Evolutionary conservation across 1,284 basidiomycete genomes (phyloP), one percentile per base, ranked within the genome.

Genomic region (Cystobasidium sp.): DNA sequence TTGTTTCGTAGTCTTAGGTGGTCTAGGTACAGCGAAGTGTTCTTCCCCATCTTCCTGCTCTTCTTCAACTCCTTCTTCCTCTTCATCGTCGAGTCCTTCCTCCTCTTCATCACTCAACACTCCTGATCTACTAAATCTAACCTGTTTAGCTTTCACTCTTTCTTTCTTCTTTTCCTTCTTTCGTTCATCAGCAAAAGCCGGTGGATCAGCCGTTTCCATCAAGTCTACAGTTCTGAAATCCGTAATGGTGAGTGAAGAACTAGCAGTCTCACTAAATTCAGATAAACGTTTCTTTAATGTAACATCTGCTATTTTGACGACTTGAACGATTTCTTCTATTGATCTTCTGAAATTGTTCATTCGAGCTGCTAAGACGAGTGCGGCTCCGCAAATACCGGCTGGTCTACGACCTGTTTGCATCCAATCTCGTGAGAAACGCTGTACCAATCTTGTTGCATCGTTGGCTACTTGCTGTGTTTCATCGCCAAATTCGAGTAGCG

Each of bases 321-420:
- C 94, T 81, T 97, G 94, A 12, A 98, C 94, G 67, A 99, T 91
- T 83, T 99, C 97, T 80, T 95, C 91, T 1, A 98, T 87, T 24
- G 90, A 92, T 56, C 97, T 86, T 49, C 95, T 86, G 81, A 97
- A 99, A 82, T 97, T 94, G 84, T 97, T 97, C 97, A 99, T 99
- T 22, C 97, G 89, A 43, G 94, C 96, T 0, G 97, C 97, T 20
- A 99, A 88, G 49, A 99, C 87, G 16, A 99, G 87, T 46, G 93
- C 94, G 0, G 97, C 97, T 41, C 97, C 97, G 82, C 96, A 98
- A 74, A 99, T 95, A 18, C 97, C 97, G 0, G 97, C 94, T 0
- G 97, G 97, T 12, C 97, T 88, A 53, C 97, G 89, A 47, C 97
- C 97, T 41, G 91, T 90, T 6, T 92, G 91, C 88, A 99, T 94